These are phyloP conservation scores for Penicillium arizonense DNA, from an alignment of 495 filamentous ascomycete genomes.

Conservation along the genomic window DNA sequence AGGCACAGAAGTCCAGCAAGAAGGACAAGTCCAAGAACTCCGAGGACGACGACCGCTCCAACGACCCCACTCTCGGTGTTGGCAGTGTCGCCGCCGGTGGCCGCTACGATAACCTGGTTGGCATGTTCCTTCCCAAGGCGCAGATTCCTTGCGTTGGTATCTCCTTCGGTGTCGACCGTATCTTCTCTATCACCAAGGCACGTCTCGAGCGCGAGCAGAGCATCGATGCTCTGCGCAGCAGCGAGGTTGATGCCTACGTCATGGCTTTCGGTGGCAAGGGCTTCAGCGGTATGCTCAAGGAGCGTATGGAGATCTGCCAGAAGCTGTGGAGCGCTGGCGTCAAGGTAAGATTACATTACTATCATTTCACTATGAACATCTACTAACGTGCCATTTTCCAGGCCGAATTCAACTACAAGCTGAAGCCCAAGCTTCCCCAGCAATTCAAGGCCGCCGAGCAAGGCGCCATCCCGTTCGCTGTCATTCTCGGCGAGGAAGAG, in stretches of 20 bases:
- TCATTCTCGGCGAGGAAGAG: conserved; percentile 82
- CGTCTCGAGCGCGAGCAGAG: conserved; percentile 61
- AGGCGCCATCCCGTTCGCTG: conserved; percentile 66
- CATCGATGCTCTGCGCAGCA: conserved; percentile 52
- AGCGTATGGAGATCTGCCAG: conserved; percentile 75
- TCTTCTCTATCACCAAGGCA: conserved; percentile 86
- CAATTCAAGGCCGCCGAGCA: conserved; percentile 82
- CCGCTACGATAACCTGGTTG: conserved; percentile 88
- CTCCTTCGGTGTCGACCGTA: conserved; percentile 92
- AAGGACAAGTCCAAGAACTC: conserved; percentile 55
- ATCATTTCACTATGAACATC: neutral
- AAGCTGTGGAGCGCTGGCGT: conserved; percentile 76
- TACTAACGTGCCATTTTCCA: conserved; percentile 22
- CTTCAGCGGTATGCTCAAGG: conserved; percentile 73
- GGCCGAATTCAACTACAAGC: conserved; percentile 76
- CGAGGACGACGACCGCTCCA: conserved; percentile 76
- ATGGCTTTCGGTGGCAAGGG: conserved; percentile 93
- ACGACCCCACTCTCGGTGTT: conserved; percentile 79
- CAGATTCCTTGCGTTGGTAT: conserved; percentile 92
- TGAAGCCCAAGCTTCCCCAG: conserved; percentile 72
- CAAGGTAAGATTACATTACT: conserved; percentile 50
- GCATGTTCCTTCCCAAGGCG: conserved; percentile 83
- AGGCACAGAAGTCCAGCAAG: conserved; percentile 54
- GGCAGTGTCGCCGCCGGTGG: conserved; percentile 88
- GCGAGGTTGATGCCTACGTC: conserved; percentile 82